These are phyloP conservation scores for Lepidopterella palustris DNA, from an alignment of 495 filamentous ascomycete species.

Conservation along the genomic window DNA sequence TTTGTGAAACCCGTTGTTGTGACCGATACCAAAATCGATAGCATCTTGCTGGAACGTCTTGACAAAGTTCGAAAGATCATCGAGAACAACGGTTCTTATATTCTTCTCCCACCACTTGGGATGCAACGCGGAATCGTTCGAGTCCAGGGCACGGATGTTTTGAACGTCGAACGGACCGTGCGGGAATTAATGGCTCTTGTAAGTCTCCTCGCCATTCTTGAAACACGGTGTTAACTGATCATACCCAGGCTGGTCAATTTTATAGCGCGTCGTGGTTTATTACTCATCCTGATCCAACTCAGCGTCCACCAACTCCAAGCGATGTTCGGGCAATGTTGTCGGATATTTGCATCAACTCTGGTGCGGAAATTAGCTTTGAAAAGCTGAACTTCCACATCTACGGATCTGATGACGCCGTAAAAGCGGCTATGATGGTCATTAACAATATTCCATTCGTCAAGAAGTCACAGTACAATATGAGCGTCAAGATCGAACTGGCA, in stretches of 20 bases:
- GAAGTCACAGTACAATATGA: constrained; percentile 81
- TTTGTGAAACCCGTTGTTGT: constrained; percentile 88
- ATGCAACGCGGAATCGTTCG: constrained; percentile 72
- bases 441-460: constrained; percentile 85
- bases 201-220: constrained; percentile 35
- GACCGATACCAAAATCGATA: constrained; percentile 84
- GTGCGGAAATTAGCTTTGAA: constrained; percentile 89
- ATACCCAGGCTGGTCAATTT: constrained; percentile 77
- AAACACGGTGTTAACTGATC: constrained; percentile 30
- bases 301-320: constrained; percentile 62
- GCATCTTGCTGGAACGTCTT: constrained; percentile 79
- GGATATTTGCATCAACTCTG: constrained; percentile 93
- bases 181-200: constrained; percentile 91
- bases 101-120: constrained; percentile 80
- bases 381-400: constrained; percentile 89
- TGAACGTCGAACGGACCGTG: constrained; percentile 89
- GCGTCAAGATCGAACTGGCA: constrained; percentile 95
- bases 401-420: constrained; percentile 91
- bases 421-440: constrained; percentile 85
- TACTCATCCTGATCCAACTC: constrained; percentile 63
- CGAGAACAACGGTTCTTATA: constrained; percentile 89
- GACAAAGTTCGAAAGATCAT: constrained; percentile 98
- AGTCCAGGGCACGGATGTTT: constrained; percentile 83
- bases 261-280: constrained; percentile 97
- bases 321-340: constrained; percentile 86